Base-by-base conservation (phyloP, 139 green algal genomes). In the Penium margaritaceum region DNA sequence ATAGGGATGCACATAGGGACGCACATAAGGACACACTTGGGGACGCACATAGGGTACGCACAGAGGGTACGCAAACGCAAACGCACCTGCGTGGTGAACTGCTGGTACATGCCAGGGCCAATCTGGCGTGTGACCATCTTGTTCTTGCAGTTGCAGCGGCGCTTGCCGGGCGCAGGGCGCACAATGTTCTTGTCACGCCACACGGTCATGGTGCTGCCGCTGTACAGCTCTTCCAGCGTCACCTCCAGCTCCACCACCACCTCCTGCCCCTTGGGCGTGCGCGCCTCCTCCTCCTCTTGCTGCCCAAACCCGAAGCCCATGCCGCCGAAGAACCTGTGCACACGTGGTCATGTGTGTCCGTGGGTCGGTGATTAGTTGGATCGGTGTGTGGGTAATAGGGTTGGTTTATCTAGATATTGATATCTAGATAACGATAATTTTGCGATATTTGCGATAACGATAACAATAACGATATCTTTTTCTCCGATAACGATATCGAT, bases 51-150 rank as follows among this genome's bases (percentile, higher is more conserved):
- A n/a, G n/a, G n/a, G n/a, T n/a, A n/a, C n/a, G n/a, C n/a, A n/a
- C 41, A 67, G 7, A 44, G 32, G 39, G 60, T n/a, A 47, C 5
- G 60, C 33, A 44, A 24, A 39, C 15, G 33, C 27, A 41, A 41
- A 51, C 63, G n/a, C 34, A 81, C 75, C 63, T 80, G 57, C 24
- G 84, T 85, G 12, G 84, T 83, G 82, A 89, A 98, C 83, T 99
- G 95, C 88, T 98, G 94, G 84, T 90, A 98, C 95, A 99, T 98
- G 73, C 95, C 95, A 0, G 92, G 91, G 0, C 92, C 95, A 3
- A 98, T 80, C 83, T 98, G 93, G 66, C 89, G 83, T 9, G 94
- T 99, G 6, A 94, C 86, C 41, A 98, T 82, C 74, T 94, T 91
- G 43, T 92, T 85, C 73, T 88, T 87, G 89, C 95, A 99, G 83